Evolutionary conservation across 768 basidiomycete species (phyloP), one percentile per base, ranked within the genome.

Genomic region (Gloeostereum incarnatum): DNA sequence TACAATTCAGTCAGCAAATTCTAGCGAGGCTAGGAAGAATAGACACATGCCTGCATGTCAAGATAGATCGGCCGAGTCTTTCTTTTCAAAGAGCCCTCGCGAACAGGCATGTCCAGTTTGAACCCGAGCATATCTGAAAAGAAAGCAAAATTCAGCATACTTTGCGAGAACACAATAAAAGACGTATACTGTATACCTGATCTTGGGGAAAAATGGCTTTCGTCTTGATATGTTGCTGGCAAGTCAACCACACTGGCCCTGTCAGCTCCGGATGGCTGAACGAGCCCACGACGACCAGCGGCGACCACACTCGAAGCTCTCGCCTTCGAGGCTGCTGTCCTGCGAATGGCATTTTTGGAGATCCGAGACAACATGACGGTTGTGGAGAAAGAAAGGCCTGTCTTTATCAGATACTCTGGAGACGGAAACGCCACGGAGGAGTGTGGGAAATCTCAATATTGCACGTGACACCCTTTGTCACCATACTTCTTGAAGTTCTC

Each of bases 21-120:
- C n/a, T n/a, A n/a, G n/a, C n/a, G n/a, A n/a, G 39, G 39, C 31
- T 36, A n/a, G 17, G 24, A 24, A 10, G 20, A 38, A 39, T 3
- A 21, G 16, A 31, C 19, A 5, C 22, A 13, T 31, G 53, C 91
- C 75, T 96, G 93, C 87, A 94, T 86, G 60, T 99, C 96, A 34
- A 99, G 77, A 60, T 99, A 99, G 46, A 99, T 97, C 13, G 96
- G 92, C 21, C 91, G 74, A 20, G 71, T 69, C 59, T 81, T 83
- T 39, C 71, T 71, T 35, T 68, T 63, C 36, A 69, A 41, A 7
- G 70, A 65, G 31, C 65, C 72, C 53, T 83, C 81, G 33, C 74
- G 71, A 38, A 57, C 66, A 25, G 77, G 73, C 35, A 70, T 60
- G 48, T 78, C 80, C 10, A 91, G 62, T 58, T 86, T 90, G 58